phyloP scores from a whole-genome alignment of 2,329 filamentous ascomycete genomes.

The Botrytis hyacinthi region DNA sequence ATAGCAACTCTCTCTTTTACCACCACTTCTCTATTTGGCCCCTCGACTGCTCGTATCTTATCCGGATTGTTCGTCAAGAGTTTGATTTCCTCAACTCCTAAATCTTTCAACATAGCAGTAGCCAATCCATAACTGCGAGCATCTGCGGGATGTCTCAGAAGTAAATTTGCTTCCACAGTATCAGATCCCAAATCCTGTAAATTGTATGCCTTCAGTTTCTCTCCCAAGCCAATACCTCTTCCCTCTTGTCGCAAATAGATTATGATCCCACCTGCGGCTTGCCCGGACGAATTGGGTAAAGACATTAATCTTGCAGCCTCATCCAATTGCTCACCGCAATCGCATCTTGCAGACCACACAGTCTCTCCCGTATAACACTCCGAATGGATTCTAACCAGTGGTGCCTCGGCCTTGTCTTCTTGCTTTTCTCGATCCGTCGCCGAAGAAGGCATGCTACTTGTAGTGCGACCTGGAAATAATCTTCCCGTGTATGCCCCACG shows the following conservation, averaged over 20 bases:
- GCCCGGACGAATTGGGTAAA: conserved; percentile 51
- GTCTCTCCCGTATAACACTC: conserved; percentile 99
- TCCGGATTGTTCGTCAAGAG: conserved; percentile 96
- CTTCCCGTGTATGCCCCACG: conserved; percentile 88
- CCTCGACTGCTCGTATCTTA: conserved; percentile 92
- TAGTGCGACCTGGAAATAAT: conserved; percentile 79
- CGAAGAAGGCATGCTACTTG: conserved; percentile 35
- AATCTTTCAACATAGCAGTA: conserved; percentile 86
- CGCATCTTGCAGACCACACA: conserved; percentile 95
- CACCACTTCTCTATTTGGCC: conserved; percentile 80
- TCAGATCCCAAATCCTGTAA: conserved; percentile 95
- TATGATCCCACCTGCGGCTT: conserved; percentile 73
- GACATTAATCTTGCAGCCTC: conserved; percentile 95
- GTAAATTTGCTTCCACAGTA: conserved; percentile 91
- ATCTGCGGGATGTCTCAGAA: conserved; percentile 89
- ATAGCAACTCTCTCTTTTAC: conserved; percentile 91
- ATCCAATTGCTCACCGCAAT: conserved; percentile 96
- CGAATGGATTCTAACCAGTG: conserved; percentile 91
- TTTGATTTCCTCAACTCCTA: conserved; percentile 75
- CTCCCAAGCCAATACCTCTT: conserved; percentile 87
- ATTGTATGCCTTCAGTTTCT: conserved; percentile 98
- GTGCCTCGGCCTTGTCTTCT: conserved; percentile 39
- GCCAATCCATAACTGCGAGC: conserved; percentile 94
- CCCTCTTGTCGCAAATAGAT: conserved; percentile 96
- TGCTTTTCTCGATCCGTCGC: conserved; percentile 13